Evolutionary conservation across 129 eudicot genomes (phyloP), one percentile per base, ranked within the genome.

Genomic region (Flaveria ramosissima): DNA sequence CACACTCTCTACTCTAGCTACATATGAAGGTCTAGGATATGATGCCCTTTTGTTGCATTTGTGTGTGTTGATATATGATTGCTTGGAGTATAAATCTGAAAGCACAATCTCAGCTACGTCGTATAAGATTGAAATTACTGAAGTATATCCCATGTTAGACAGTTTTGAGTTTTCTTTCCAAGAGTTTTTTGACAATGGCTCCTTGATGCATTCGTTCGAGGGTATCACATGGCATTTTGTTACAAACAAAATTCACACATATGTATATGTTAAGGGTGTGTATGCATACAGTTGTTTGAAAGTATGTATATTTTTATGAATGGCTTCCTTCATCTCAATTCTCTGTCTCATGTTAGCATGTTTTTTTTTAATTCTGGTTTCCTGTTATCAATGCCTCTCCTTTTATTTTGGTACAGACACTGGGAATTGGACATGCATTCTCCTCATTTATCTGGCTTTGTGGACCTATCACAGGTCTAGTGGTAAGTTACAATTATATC

Each of bases 401-500:
- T 86, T 57, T 76, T 60, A 26, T 72, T 50, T 42, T 57, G 73
- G 14, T 86, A 85, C 97, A 91, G 99, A 94, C 99, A 69, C 97
- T 94, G 78, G 99, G 99, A 64, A 89, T 94, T 64, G 93, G 87
- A 67, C 99, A 94, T 85, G 97, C 91, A 13, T 94, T 91, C 78
- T 87, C 99, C n/a, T 94, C 99, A 12, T 94, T 94, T 82, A 91
- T 94, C 73, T 94, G 99, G 97, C 96, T 94, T 17, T 91, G 99
- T 78, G 97, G 99, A 43, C 99, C 99, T 41, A 91, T 94, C 66
- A 91, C 99, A 27, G 99, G 99, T 77, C 96, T 94, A 67, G 97
- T 91, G 96, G 99, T 94, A 91, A 45, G 99, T 74, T 73, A 51
- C 32, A 39, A 27, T 68, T 23, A 42, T 64, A 51, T 67, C 78